A percentile compares a stretch with the other conserved stretches of the same genome.
Conservation (phyloP, 169 alveolate species). For the Plasmodium coatneyi region DNA sequence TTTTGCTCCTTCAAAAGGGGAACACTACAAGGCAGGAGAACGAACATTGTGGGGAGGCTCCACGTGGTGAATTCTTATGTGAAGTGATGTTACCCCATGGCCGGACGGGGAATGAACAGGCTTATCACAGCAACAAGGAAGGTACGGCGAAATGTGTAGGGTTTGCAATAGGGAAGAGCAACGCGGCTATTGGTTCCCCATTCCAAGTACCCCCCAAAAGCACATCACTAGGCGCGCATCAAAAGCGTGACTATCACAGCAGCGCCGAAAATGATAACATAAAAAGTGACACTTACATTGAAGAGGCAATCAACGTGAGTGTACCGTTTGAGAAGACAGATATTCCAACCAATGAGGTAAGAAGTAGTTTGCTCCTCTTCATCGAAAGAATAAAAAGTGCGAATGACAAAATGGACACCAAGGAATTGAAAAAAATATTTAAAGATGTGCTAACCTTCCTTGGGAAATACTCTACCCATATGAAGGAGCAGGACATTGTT, state of each 20-base stretch:
- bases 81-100: neutral
- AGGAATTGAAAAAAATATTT: constrained; percentile 9
- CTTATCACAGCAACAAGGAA: neutral
- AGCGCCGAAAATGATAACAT: neutral
- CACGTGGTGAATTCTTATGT: neutral
- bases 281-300: neutral
- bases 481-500: constrained; percentile 3
- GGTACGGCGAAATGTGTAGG: neutral
- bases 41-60: neutral
- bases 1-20: constrained; percentile 16
- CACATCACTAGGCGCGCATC: neutral
- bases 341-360: neutral
- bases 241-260: neutral
- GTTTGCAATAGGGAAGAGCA: neutral
- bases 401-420: neutral
- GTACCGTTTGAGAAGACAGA: neutral
- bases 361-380: constrained; percentile 2
- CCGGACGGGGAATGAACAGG: neutral
- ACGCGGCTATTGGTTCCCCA: neutral
- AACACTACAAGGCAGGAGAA: neutral
- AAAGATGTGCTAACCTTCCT: constrained; percentile 21
- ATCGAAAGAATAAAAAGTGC: constrained; percentile 30
- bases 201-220: neutral
- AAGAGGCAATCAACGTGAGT: neutral
- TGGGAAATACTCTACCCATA: constrained; percentile 12